phyloP scores from a whole-genome alignment of 164 flowering plant genomes.

The Aristolochia contorta region DNA sequence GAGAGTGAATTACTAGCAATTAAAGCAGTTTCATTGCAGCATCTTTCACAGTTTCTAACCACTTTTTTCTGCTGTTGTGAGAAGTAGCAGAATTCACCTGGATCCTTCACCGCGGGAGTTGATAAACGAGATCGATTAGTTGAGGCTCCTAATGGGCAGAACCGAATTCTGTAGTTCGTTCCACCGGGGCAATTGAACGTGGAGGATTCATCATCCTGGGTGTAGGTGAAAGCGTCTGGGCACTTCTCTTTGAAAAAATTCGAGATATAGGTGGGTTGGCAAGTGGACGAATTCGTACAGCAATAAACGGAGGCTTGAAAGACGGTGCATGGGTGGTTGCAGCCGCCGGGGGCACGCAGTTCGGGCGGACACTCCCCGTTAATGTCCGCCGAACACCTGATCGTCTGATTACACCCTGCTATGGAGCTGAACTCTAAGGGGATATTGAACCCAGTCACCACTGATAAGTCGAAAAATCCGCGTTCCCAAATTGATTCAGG shows the following conservation, averaged over 20 bases:
- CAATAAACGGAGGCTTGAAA: not conserved
- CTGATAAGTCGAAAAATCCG: not conserved
- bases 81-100: too few relatives aligned
- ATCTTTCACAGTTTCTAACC: too few relatives aligned
- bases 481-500: not conserved
- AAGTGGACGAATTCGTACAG: not conserved
- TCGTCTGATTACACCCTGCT: not conserved
- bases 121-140: not conserved
- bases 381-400: not conserved
- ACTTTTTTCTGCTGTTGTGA: too few relatives aligned
- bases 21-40: too few relatives aligned
- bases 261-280: not conserved
- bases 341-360: not conserved
- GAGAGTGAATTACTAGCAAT: too few relatives aligned
- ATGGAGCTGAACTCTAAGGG: conserved; percentile 1
- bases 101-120: too few relatives aligned
- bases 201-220: not conserved
- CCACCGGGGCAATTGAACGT: not conserved
- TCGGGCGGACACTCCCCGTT: not conserved
- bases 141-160: not conserved
- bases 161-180: not conserved
- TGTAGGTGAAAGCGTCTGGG: not conserved
- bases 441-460: not conserved
- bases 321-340: conserved; percentile 2
- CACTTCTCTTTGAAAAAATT: not conserved